Evolutionary conservation across 2,329 filamentous ascomycete genomes (phyloP).

Genomic region (Metarhizium anisopliae): DNA sequence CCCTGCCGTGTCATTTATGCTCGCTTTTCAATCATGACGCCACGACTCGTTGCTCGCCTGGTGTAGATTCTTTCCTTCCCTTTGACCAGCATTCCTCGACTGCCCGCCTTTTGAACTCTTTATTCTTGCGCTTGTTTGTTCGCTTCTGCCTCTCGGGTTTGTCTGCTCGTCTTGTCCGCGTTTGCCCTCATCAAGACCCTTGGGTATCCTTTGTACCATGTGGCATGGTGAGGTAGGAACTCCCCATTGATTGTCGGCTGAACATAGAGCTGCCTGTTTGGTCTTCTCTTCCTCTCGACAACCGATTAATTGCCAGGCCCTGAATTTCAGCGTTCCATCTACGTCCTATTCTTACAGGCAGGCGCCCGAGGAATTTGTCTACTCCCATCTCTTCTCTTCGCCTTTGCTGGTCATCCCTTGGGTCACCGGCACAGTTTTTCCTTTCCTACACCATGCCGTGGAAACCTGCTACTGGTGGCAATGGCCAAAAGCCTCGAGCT

Average conservation of each 20-base stretch:
- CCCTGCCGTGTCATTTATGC: not conserved
- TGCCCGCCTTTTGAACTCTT: not conserved
- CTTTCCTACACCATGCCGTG: conserved; percentile 25
- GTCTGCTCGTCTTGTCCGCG: not conserved
- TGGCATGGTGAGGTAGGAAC: not conserved
- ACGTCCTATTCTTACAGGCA: not conserved
- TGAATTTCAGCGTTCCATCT: not conserved
- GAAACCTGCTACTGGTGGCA: conserved; percentile 32
- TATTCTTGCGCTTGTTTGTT: not conserved
- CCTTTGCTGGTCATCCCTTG: not conserved
- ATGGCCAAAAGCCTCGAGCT: conserved; percentile 13
- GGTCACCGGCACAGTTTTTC: not conserved
- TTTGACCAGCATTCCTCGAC: not conserved
- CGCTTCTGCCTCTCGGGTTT: not conserved
- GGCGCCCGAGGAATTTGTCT: not conserved
- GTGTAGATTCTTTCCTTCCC: not conserved
- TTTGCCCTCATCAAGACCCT: not conserved
- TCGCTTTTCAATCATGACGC: not conserved
- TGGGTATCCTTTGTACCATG: not conserved
- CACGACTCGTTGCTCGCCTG: not conserved
- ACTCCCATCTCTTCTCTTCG: not conserved
- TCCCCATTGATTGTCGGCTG: not conserved
- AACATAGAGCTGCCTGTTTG: not conserved
- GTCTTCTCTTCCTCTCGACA: not conserved
- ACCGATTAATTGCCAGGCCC: not conserved